A percentile compares a stretch with the other conserved stretches of the same genome.
phyloP scores from a whole-genome alignment of 768 basidiomycete genomes.

The Rossbeevera mucosa region DNA sequence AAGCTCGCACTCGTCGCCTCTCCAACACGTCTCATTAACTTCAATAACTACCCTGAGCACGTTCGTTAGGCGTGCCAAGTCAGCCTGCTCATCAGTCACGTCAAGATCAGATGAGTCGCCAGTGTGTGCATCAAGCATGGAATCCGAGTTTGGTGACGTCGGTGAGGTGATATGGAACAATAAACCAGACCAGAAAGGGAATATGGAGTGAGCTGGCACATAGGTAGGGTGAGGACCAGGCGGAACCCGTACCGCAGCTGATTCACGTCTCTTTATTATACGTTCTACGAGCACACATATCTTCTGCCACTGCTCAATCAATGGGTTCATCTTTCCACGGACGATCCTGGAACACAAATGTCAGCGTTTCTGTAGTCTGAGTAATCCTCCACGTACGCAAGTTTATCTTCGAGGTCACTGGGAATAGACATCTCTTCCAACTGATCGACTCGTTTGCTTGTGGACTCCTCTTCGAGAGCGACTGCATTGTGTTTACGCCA shows the following conservation, averaged over 20 bases:
- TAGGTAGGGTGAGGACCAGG: slow-evolving; percentile 59
- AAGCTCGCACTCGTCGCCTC: slow-evolving; percentile 76
- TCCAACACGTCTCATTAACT: slow-evolving; percentile 77
- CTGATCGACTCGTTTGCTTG: slow-evolving; percentile 69
- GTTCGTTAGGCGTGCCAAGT: slow-evolving; percentile 78
- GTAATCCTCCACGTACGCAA: slow-evolving; percentile 47
- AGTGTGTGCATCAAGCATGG: slow-evolving; percentile 8
- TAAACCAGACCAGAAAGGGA: slow-evolving; percentile 44
- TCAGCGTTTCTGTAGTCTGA: neutral
- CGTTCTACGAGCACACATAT: slow-evolving; percentile 85
- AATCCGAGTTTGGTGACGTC: slow-evolving; percentile 12
- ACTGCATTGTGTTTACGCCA: slow-evolving; percentile 81
- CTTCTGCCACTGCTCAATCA: slow-evolving; percentile 91
- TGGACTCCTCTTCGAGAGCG: slow-evolving; percentile 84
- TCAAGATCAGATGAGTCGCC: slow-evolving; percentile 20
- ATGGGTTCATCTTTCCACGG: slow-evolving; percentile 64
- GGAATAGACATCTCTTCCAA: slow-evolving; percentile 92
- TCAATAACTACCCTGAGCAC: slow-evolving; percentile 75
- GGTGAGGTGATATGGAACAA: slow-evolving; percentile 26
- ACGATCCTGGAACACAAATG: slow-evolving; percentile 49
- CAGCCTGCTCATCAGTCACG: slow-evolving; percentile 56
- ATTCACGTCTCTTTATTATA: slow-evolving; percentile 84
- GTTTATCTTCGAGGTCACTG: slow-evolving; percentile 86
- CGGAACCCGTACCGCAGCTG: slow-evolving; percentile 77
- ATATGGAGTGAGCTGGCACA: slow-evolving; percentile 66